A percentile compares a stretch with the other conserved stretches of the same genome.
phyloP scores from a whole-genome alignment of 2,329 filamentous ascomycete species.

The Aplosporella prunicola region DNA sequence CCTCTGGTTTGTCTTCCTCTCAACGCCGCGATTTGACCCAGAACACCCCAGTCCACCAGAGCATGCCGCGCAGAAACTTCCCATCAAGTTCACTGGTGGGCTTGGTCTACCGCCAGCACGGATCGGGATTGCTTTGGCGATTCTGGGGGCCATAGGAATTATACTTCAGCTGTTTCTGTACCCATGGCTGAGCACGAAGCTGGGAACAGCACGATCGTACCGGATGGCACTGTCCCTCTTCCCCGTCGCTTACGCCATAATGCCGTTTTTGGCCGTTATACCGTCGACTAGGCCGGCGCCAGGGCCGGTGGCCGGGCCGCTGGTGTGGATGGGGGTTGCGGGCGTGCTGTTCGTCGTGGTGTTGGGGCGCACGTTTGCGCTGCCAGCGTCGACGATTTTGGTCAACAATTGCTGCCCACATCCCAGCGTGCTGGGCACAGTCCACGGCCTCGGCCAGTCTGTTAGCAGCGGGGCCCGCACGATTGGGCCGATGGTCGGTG shows the following conservation, averaged over 20 bases:
- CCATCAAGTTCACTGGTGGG: slow-evolving; percentile 40
- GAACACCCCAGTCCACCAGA: slow-evolving; percentile 22
- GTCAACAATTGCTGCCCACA: slow-evolving; percentile 53
- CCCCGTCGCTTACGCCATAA: slow-evolving; percentile 35
- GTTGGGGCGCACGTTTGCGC: slow-evolving; percentile 39
- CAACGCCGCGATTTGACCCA: slow-evolving; percentile 34
- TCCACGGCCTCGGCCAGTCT: slow-evolving; percentile 52
- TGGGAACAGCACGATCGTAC: slow-evolving; percentile 35
- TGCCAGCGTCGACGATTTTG: slow-evolving; percentile 50
- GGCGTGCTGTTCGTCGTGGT: slow-evolving; percentile 36
- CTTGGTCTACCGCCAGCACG: slow-evolving; percentile 38
- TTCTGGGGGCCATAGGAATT: slow-evolving; percentile 40
- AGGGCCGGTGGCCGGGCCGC: slow-evolving; percentile 28
- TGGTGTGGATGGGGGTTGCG: slow-evolving; percentile 36
- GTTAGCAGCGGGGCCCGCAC: slow-evolving; percentile 51
- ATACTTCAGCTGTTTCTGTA: slow-evolving; percentile 38
- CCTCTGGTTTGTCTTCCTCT: slow-evolving; percentile 42
- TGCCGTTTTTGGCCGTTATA: slow-evolving; percentile 35
- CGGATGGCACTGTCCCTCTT: slow-evolving; percentile 35
- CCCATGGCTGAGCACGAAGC: slow-evolving; percentile 30
- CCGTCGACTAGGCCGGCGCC: slow-evolving; percentile 32
- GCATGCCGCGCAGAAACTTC: slow-evolving; percentile 28
- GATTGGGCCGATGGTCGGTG: slow-evolving; percentile 51
- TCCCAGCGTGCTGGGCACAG: slow-evolving; percentile 44
- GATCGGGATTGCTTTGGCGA: slow-evolving; percentile 40